Conservation (phyloP, 345 rosid genomes). For the Nasturtium officinale region DNA sequence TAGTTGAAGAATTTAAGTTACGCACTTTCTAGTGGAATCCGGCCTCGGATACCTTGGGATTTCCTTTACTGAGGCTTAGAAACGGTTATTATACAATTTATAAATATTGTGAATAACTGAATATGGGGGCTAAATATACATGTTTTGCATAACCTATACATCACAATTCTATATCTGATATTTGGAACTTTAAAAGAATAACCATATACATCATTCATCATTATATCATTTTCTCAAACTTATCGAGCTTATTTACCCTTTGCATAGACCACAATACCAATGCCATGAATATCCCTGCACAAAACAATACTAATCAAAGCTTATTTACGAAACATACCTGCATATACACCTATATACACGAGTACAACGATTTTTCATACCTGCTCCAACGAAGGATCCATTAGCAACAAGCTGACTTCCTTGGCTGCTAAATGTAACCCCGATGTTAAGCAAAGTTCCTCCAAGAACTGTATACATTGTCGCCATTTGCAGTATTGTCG, state of each 20-base stretch:
- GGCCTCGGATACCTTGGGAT: neutral
- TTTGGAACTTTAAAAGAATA: slow-evolving; percentile 31
- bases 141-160: slow-evolving; percentile 39
- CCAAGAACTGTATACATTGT: slow-evolving; percentile 82
- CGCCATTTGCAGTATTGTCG: slow-evolving; percentile 88
- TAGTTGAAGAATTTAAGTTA: neutral
- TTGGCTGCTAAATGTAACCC: slow-evolving; percentile 69
- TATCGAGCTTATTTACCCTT: slow-evolving; percentile 73
- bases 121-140: neutral
- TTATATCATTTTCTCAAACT: slow-evolving; percentile 95
- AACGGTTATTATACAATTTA: slow-evolving; percentile 31
- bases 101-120: slow-evolving; percentile 9
- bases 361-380: slow-evolving; percentile 38
- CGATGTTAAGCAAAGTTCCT: slow-evolving; percentile 79
- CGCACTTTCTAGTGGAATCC: slow-evolving; percentile 16
- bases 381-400: slow-evolving; percentile 85
- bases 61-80: neutral
- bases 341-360: neutral
- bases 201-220: slow-evolving; percentile 1
- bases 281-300: slow-evolving; percentile 69
- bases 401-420: slow-evolving; percentile 69
- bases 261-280: slow-evolving; percentile 74
- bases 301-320: neutral
- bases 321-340: slow-evolving; percentile 10
- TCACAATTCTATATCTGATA: slow-evolving; percentile 16